Base-by-base conservation (phyloP, 306 rosid genomes). In the Senna tora region DNA sequence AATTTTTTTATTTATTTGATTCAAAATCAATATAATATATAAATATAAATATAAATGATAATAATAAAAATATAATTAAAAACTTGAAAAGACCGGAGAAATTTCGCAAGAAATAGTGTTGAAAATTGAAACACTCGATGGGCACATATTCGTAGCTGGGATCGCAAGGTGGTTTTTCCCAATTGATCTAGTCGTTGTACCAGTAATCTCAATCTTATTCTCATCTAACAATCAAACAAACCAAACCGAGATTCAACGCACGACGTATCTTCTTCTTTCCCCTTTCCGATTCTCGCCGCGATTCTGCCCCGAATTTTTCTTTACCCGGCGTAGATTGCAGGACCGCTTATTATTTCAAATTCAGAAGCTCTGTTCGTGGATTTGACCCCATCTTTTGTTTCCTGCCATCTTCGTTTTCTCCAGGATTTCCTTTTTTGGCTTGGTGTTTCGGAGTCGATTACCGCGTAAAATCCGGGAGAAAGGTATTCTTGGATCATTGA, bases 401-500 rank as follows among this genome's bases (percentile, higher is more conserved):
- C 6, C 12, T 19, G 15, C 15, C 72, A 53, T 25, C 77, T 50
- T 56, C 52, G 39, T 58, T 72, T 65, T 68, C 64, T 49, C 59
- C 32, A 15, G 34, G 34, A 22, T 47, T 52, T 39, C 0, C 25
- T 9, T 17, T 34, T 45, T 46, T 34, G 65, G 38, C 46, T 71
- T 53, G 39, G 43, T 82, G 46, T 25, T 9, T 28, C 71, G 54
- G 65, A 75, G 51, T 78, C 64, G 72, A 16, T 75, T 71, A 7
- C 49, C 43, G 64, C 36, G 19, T 11, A 15, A 25, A 63, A 25
- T 69, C 46, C 68, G 43, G 36, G 51, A 64, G 50, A 32, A 77
- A 71, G 86, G 86, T 83, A 83, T 75, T 67, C 22, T 8, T 55
- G 59, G 78, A 82, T 79, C 77, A 47, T 78, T 25, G 41, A 14